Base-by-base conservation (phyloP, 2,329 filamentous ascomycete genomes). In the Fusarium verticillioides region DNA sequence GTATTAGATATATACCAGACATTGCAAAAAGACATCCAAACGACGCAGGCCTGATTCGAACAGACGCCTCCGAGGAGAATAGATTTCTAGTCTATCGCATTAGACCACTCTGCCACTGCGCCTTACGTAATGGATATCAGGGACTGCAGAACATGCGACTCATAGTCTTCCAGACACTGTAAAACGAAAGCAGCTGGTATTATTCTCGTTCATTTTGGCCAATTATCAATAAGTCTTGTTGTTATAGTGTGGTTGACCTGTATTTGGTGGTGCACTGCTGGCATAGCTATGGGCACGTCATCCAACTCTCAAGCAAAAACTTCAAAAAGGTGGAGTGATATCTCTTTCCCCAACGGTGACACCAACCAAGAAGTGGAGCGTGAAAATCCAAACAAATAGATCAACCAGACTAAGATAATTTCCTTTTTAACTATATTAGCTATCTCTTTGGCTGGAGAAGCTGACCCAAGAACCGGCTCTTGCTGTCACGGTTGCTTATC, bases 141-240 rank as follows among this genome's bases (percentile, higher is more conserved):
- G 2, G 4, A 7, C 5, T 0, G 0, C 5, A 2, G 2, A 18
- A 12, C 3, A 53, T 12, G 3, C 13, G 7, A 2, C 0, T 21
- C 0, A 53, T 37, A 26, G 0, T 5, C 34, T 5, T 21, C 1
- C 12, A 37, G 3, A 16, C 3, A 1, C 4, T 12, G 4, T 2
- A 9, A 7, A 28, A 21, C 2, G 18, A 18, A 8, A 16, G 9
- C 9, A 2, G 9, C 7, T 26, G 13, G 2, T 9, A 26, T 12
- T 4, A 21, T 28, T 5, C 28, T 23, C 28, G 4, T 23, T 23
- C 2, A 11, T 3, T 37, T 26, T 18, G 3, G 9, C 9, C 15
- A 26, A 15, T 8, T 5, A 13, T 26, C 9, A 15, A 21, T 4
- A 52, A 19, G 1, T 15, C 4, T 18, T 19, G 6, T 2, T 21